These are phyloP conservation scores for Parastagonospora nodorum DNA, from an alignment of 2,329 filamentous ascomycete species.

Conservation along the genomic window DNA sequence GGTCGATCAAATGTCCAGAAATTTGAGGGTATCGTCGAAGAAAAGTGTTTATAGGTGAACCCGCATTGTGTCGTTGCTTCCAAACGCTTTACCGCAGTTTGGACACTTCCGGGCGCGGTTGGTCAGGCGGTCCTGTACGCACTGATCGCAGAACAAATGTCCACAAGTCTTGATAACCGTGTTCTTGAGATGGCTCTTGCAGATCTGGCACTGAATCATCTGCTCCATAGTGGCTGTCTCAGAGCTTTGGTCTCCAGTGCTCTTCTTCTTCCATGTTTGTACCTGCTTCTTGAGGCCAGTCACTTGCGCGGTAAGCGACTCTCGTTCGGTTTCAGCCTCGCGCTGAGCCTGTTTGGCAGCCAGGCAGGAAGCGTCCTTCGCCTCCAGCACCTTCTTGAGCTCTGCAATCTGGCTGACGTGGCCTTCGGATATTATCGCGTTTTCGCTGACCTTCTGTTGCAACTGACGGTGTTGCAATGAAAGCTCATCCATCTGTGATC, in stretches of 20 bases:
- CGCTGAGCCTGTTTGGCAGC: slow-evolving; percentile 67
- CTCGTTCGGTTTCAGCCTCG: slow-evolving; percentile 71
- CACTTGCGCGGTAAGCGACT: slow-evolving; percentile 77
- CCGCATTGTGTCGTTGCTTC: slow-evolving; percentile 84
- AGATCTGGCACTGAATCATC: slow-evolving; percentile 87
- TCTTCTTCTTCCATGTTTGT: slow-evolving; percentile 84
- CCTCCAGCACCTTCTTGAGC: slow-evolving; percentile 72
- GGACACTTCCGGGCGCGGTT: slow-evolving; percentile 95
- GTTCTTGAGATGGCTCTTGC: slow-evolving; percentile 91
- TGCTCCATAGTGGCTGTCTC: slow-evolving; percentile 81
- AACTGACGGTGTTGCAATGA: slow-evolving; percentile 74
- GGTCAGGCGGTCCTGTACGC: slow-evolving; percentile 84
- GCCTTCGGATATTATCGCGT: slow-evolving; percentile 70
- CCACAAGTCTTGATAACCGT: slow-evolving; percentile 92
- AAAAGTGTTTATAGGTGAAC: slow-evolving; percentile 39
- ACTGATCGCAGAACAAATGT: slow-evolving; percentile 90
- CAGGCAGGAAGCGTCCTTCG: slow-evolving; percentile 73
- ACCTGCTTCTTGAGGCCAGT: slow-evolving; percentile 81
- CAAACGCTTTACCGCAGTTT: slow-evolving; percentile 89
- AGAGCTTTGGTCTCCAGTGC: slow-evolving; percentile 77
- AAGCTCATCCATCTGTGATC: slow-evolving; percentile 74
- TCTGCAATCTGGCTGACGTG: slow-evolving; percentile 77
- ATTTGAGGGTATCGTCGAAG: neutral
- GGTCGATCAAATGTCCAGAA: neutral
- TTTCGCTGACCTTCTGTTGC: slow-evolving; percentile 74